A percentile compares a stretch with the other conserved stretches of the same genome.
These are phyloP conservation scores for Polygonum maritimum DNA, from an alignment of 148 eudicot species.

Conservation along the genomic window DNA sequence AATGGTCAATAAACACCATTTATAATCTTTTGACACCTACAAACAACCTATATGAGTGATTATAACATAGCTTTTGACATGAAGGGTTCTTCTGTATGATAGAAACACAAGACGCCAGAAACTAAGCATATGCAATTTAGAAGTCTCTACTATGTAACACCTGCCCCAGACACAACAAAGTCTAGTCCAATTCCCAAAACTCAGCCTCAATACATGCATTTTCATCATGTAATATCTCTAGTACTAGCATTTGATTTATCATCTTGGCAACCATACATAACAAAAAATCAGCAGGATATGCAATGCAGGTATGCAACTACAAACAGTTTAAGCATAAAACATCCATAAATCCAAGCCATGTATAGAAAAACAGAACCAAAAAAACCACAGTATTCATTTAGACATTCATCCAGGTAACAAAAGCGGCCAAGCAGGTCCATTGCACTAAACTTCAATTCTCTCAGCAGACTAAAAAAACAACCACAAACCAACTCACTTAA, in stretches of 20 bases:
- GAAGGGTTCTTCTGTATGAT: too few relatives aligned
- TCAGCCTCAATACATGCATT: background rate
- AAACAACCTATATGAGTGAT: too few relatives aligned
- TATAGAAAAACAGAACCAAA: too few relatives aligned
- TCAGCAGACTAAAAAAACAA: background rate
- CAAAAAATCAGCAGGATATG: background rate
- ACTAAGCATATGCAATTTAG: too few relatives aligned
- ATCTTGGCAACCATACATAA: background rate
- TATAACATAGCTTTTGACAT: too few relatives aligned
- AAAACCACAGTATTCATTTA: background rate
- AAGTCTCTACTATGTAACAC: too few relatives aligned
- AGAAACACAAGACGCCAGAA: too few relatives aligned
- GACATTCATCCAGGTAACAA: too few relatives aligned
- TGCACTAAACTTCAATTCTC: background rate
- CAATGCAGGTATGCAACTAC: background rate
- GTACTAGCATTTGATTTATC: background rate
- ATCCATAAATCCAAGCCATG: background rate
- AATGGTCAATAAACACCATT: too few relatives aligned
- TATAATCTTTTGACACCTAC: too few relatives aligned
- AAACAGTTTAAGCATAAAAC: background rate
- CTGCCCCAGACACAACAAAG: too few relatives aligned
- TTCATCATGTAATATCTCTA: background rate
- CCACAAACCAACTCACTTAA: background rate
- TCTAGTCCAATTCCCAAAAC: background rate
- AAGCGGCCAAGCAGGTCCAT: conserved; percentile 4